phyloP scores from a whole-genome alignment of 495 filamentous ascomycete species.

The Xylaria venustula region DNA sequence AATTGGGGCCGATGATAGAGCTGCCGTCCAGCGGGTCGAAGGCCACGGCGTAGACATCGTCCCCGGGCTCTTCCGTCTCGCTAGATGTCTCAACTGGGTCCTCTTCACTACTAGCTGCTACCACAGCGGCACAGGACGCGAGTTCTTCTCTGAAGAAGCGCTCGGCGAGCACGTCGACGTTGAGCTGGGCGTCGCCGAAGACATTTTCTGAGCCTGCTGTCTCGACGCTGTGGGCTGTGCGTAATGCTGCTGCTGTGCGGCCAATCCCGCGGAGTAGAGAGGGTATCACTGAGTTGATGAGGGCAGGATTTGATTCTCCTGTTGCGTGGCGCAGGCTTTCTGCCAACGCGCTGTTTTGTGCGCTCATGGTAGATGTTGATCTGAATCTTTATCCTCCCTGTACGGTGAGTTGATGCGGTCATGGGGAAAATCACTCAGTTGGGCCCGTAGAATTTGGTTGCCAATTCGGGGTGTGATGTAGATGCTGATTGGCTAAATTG shows the following conservation, averaged over 20 bases:
- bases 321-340: conserved; percentile 2
- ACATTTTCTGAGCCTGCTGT: conserved; percentile 46
- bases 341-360: neutral
- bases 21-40: conserved; percentile 56
- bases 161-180: conserved; percentile 54
- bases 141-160: conserved; percentile 40
- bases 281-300: conserved; percentile 35
- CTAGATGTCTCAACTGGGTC: conserved; percentile 42
- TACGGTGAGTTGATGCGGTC: neutral
- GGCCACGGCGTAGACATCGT: conserved; percentile 51
- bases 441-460: neutral
- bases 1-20: conserved; percentile 54
- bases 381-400: neutral
- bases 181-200: conserved; percentile 56
- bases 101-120: conserved; percentile 52
- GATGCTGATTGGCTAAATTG: neutral
- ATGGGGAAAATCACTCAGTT: neutral
- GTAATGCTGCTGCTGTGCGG: conserved; percentile 35
- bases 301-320: neutral
- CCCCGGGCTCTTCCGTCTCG: neutral
- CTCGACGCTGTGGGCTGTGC: conserved; percentile 38
- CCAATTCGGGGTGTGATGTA: neutral
- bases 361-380: neutral
- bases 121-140: conserved; percentile 38
- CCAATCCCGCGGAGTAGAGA: conserved; percentile 36